Evolutionary conservation across 1,139 yeast species (phyloP), one percentile per base, ranked within the genome.

Genomic region (Hemisphaericaspora xylanilytica): DNA sequence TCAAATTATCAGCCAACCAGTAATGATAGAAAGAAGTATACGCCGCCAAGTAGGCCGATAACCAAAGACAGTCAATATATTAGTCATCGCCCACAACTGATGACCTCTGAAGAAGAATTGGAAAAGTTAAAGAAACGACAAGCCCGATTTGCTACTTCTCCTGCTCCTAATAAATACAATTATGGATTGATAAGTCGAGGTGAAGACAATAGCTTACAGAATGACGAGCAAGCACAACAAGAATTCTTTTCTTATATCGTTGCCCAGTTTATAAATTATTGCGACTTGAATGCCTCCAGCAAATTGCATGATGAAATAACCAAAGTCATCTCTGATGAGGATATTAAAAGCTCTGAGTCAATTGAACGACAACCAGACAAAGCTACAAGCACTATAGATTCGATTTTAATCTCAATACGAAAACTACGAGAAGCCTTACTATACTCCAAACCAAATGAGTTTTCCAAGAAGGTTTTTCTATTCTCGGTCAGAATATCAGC

Each of bases 121-220:
- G 43, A 38, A 28, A 49, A 49, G 38, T 36, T 40, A n/a, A 36
- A 29, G 14, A 41, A 42, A 35, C 40, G 64, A 45, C 47, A 48
- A 7, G 40, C 41, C 5, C 35, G 63, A 35, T 59, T 59, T 39
- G 28, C 26, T 22, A 10, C 26, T 13, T 40, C 46, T 8, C 28
- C 32, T 12, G 34, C 36, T 11, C 33, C 38, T 21, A 37, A 39
- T 29, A 21, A 17, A 35, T 12, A 13, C 6, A 36, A 42, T 5
- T 78, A 71, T 48, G 86, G 86, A 0, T 63, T 71, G 33, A 58
- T 77, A 2, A 79, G 85, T 46, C 60, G 85, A 38, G 85, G 85
- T 1, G 84, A 78, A 40, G 84, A 77, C 44, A 54, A 55, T 36
- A 20, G 8, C 5, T 58, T 80, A 20, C 80, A 74, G 44, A 49